Evolutionary conservation across 2,329 filamentous ascomycete species (phyloP).

Genomic region (Fusarium pininemorale): DNA sequence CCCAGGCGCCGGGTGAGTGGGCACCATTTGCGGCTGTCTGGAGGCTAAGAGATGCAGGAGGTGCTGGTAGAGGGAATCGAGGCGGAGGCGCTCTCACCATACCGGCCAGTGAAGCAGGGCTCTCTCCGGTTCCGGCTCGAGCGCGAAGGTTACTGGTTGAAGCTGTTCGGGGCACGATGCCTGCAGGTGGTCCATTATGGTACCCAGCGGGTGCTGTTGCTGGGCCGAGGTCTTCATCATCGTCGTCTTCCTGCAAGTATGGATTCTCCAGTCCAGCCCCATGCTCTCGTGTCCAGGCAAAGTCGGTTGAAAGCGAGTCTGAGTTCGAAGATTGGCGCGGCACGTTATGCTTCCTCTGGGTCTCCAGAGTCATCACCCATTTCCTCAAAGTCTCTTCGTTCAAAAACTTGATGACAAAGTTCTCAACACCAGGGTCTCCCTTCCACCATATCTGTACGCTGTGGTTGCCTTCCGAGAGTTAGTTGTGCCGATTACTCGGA

Average conservation of each 20-base stretch:
- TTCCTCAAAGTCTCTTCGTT: slow-evolving; percentile 94
- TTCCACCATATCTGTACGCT: slow-evolving; percentile 99
- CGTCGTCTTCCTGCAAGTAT: slow-evolving; percentile 70
- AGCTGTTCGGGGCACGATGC: slow-evolving; percentile 53
- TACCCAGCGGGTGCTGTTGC: slow-evolving; percentile 50
- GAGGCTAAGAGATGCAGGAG: slow-evolving; percentile 70
- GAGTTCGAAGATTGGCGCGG: slow-evolving; percentile 58
- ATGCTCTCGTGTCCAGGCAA: slow-evolving; percentile 80
- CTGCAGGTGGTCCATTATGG: slow-evolving; percentile 42
- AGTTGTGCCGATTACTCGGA: slow-evolving; percentile 20
- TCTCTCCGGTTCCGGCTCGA: slow-evolving; percentile 79
- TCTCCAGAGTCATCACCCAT: slow-evolving; percentile 84
- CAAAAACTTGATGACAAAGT: slow-evolving; percentile 92
- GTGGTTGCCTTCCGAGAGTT: slow-evolving; percentile 75
- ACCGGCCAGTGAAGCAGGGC: slow-evolving; percentile 65
- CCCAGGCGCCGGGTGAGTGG: slow-evolving; percentile 68
- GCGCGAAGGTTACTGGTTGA: slow-evolving; percentile 80
- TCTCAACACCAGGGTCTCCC: slow-evolving; percentile 93
- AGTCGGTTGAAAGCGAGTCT: slow-evolving; percentile 72
- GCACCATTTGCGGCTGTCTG: slow-evolving; percentile 64
- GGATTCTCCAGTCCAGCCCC: slow-evolving; percentile 79
- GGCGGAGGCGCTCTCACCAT: slow-evolving; percentile 71
- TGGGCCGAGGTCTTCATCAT: slow-evolving; percentile 63
- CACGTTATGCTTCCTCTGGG: slow-evolving; percentile 73
- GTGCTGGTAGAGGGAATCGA: slow-evolving; percentile 74